Evolutionary conservation across 169 alveolate species (phyloP).

Genomic region (Amoebophrya sp.): DNA sequence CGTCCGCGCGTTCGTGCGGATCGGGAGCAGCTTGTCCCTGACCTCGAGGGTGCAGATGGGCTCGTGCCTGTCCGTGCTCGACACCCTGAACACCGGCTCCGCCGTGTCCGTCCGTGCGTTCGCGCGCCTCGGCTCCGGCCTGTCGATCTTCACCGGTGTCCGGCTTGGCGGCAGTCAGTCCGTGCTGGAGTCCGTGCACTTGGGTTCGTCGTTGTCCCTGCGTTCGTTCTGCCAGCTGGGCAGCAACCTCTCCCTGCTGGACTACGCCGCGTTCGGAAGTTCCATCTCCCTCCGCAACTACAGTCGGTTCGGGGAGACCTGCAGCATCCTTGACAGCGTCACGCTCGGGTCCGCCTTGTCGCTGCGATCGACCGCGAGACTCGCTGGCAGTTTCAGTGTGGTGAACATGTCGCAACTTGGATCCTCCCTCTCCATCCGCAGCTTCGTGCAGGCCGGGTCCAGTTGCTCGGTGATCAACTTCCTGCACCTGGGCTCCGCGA

Average conservation of each 20-base stretch:
- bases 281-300: background rate
- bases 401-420: no score
- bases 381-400: no score
- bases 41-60: no score
- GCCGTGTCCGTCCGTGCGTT: no score
- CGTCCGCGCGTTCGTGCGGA: no score
- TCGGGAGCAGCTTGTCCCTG: no score
- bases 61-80: no score
- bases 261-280: background rate
- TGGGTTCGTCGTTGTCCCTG: background rate
- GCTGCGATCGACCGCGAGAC: background rate
- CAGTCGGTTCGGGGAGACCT: background rate
- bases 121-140: no score
- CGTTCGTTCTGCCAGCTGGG: background rate
- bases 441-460: background rate
- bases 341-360: background rate
- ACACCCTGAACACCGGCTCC: no score
- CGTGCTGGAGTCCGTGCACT: background rate
- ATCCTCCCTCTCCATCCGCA: background rate
- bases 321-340: background rate
- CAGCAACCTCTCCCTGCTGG: background rate
- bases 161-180: no score
- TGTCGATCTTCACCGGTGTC: no score
- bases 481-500: conserved; percentile 24
- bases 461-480: background rate